These are phyloP conservation scores for Quercus cerris DNA, from an alignment of 306 rosid species.

Conservation along the genomic window DNA sequence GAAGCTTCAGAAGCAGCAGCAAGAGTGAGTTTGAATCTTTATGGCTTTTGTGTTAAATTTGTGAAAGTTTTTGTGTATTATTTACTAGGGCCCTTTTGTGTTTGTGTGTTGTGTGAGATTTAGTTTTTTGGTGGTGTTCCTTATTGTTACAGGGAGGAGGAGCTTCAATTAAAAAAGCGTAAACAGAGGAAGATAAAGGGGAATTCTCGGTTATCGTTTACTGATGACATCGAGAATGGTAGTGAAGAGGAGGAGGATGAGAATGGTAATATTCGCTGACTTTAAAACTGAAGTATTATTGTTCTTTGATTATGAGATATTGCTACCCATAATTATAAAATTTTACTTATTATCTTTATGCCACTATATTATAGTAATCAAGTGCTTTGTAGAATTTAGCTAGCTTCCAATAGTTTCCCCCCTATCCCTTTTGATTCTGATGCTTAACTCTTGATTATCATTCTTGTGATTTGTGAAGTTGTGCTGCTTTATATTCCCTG, in stretches of 20 bases:
- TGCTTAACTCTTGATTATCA: no score
- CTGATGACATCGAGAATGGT: conserved; percentile 75
- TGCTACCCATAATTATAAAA: no score
- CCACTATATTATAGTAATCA: no score
- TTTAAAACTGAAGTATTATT: background rate
- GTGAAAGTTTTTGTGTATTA: background rate
- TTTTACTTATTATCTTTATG: no score
- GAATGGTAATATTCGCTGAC: conserved; percentile 28
- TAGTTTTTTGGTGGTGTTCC: background rate
- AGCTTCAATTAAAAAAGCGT: conserved; percentile 76
- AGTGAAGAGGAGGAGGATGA: conserved; percentile 71
- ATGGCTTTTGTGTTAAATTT: background rate
- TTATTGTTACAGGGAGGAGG: conserved; percentile 66
- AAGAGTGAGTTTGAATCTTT: conserved; percentile 51
- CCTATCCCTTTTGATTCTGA: no score
- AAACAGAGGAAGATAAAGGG: conserved; percentile 92
- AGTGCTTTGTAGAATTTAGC: no score
- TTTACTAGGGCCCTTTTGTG: background rate
- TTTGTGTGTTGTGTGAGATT: background rate
- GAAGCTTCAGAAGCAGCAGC: conserved; percentile 91
- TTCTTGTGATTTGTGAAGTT: no score
- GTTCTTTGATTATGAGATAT: no score
- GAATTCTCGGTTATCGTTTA: conserved; percentile 72
- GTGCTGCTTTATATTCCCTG: no score
- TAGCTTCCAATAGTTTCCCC: no score